These are phyloP conservation scores for Theobroma cacao DNA, from an alignment of 345 rosid genomes.

Conservation along the genomic window DNA sequence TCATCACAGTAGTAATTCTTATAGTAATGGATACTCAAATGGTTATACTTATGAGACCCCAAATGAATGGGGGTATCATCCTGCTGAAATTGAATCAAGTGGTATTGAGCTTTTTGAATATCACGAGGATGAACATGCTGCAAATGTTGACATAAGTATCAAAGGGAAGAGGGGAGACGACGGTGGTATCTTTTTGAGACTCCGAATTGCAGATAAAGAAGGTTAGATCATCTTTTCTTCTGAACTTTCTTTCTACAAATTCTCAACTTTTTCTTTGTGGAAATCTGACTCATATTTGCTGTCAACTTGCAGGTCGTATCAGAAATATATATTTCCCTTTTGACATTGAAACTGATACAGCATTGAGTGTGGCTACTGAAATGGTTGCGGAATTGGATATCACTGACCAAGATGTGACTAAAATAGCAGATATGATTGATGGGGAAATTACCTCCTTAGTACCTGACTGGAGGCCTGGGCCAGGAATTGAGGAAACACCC, in stretches of 20 bases:
- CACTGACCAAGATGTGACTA: slow-evolving; percentile 69
- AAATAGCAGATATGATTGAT: slow-evolving; percentile 85
- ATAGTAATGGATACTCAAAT: slow-evolving; percentile 43
- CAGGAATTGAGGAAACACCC: slow-evolving; percentile 67
- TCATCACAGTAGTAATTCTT: slow-evolving; percentile 34
- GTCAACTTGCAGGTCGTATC: slow-evolving; percentile 49
- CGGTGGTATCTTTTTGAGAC: slow-evolving; percentile 60
- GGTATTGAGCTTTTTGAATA: slow-evolving; percentile 72
- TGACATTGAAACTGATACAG: slow-evolving; percentile 69
- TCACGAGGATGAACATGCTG: slow-evolving; percentile 60
- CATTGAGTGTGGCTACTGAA: slow-evolving; percentile 87
- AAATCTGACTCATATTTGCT: neutral
- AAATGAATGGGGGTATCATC: slow-evolving; percentile 54
- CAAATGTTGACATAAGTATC: slow-evolving; percentile 63
- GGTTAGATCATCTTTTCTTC: slow-evolving; percentile 42
- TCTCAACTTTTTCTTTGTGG: neutral
- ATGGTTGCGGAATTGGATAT: slow-evolving; percentile 95
- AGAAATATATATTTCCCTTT: slow-evolving; percentile 91
- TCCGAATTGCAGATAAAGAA: slow-evolving; percentile 78
- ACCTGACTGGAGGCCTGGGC: slow-evolving; percentile 74
- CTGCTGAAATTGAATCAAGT: slow-evolving; percentile 46
- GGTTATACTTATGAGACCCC: slow-evolving; percentile 33
- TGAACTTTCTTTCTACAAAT: neutral
- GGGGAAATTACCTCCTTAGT: slow-evolving; percentile 81
- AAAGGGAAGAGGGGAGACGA: slow-evolving; percentile 74